Conservation (phyloP, 257 asterid genomes). For the Mentha longifolia region DNA sequence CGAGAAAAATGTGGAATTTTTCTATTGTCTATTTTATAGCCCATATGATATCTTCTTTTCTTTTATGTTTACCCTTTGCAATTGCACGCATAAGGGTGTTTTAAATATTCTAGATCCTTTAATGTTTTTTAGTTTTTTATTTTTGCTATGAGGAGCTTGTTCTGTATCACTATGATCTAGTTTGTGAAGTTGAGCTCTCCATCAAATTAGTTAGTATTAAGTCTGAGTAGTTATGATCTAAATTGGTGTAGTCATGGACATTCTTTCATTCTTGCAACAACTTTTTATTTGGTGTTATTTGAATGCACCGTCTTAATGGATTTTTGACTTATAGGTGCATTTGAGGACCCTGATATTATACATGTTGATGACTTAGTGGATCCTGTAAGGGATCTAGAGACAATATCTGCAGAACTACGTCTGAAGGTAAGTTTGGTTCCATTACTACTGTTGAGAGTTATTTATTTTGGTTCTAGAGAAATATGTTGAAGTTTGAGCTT, state of each 20-base stretch:
- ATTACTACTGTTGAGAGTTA: background rate
- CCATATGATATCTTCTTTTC: background rate
- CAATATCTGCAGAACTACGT: slow-evolving; percentile 79
- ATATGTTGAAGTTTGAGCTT: slow-evolving; percentile 18
- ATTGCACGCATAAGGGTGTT: background rate
- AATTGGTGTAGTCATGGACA: background rate
- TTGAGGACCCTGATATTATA: slow-evolving; percentile 95
- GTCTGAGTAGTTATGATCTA: slow-evolving; percentile 1
- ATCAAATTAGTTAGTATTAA: slow-evolving; percentile 6
- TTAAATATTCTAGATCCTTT: slow-evolving; percentile 2
- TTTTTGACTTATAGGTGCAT: slow-evolving; percentile 64
- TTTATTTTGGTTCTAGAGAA: slow-evolving; percentile 13
- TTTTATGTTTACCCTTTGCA: background rate
- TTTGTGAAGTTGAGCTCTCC: background rate
- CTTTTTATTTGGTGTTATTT: slow-evolving; percentile 16
- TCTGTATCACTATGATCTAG: background rate
- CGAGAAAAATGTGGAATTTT: background rate
- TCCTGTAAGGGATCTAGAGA: slow-evolving; percentile 96
- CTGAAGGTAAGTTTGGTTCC: slow-evolving; percentile 68
- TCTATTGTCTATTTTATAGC: slow-evolving; percentile 2
- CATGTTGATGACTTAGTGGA: slow-evolving; percentile 95
- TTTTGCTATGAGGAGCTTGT: background rate
- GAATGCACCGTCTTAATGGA: slow-evolving; percentile 22
- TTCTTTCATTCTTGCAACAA: slow-evolving; percentile 10
- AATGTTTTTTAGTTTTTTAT: background rate